Conservation (phyloP, 202 grass and related monocot genomes). For the Setaria viridis region DNA sequence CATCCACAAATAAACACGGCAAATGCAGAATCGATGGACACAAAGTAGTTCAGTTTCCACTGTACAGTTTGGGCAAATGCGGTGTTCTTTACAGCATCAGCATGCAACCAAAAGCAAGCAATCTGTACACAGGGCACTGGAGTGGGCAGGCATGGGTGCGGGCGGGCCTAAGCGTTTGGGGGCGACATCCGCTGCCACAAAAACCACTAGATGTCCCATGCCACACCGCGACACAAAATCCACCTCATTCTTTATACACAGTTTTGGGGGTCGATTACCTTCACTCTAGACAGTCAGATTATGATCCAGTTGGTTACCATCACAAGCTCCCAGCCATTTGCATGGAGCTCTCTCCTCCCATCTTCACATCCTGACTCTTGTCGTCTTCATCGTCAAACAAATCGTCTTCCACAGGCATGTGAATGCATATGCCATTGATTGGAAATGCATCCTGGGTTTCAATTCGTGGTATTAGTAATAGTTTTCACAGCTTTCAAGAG, state of each 20-base stretch:
- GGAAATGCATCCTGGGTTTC: slow-evolving; percentile 72
- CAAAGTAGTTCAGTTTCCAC: neutral
- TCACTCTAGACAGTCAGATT: slow-evolving; percentile 50
- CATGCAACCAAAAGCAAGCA: neutral
- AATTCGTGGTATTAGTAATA: slow-evolving; percentile 23
- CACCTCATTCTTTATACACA: slow-evolving; percentile 59
- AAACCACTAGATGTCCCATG: slow-evolving; percentile 57
- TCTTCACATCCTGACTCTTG: slow-evolving; percentile 27
- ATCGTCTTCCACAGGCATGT: slow-evolving; percentile 56
- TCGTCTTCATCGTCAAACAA: slow-evolving; percentile 51
- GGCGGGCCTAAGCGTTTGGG: neutral
- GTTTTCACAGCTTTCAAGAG: neutral
- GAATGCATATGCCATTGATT: slow-evolving; percentile 62
- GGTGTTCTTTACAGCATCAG: neutral
- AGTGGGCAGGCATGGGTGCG: no score
- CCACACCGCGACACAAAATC: slow-evolving; percentile 50
- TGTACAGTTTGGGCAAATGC: neutral
- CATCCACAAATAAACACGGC: no score
- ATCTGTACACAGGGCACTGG: neutral
- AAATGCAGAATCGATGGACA: neutral
- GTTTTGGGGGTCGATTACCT: slow-evolving; percentile 44
- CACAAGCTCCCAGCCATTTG: slow-evolving; percentile 41
- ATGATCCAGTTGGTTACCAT: slow-evolving; percentile 1
- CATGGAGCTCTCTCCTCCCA: slow-evolving; percentile 40
- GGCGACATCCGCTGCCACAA: slow-evolving; percentile 54